phyloP scores from a whole-genome alignment of 306 rosid genomes.

The Prunus dulcis region DNA sequence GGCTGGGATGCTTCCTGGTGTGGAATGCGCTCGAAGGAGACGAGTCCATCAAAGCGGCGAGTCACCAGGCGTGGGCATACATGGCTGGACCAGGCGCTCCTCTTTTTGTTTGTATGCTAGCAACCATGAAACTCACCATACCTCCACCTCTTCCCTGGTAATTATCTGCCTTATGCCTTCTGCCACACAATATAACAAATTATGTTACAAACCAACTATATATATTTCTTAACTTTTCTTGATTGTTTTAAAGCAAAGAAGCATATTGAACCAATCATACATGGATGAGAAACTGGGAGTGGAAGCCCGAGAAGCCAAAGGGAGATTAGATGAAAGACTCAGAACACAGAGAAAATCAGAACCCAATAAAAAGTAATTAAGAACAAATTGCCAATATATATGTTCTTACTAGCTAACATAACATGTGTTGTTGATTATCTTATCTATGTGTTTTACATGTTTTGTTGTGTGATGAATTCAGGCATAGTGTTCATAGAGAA shows the following conservation, averaged over 20 bases:
- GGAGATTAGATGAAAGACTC: constrained; percentile 67
- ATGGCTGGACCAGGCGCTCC: constrained; percentile 42
- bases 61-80: constrained; percentile 23
- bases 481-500: constrained; percentile 21
- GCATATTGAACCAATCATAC: constrained; percentile 23
- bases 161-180: neutral
- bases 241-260: constrained; percentile 33
- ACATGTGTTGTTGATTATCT: neutral
- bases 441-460: neutral
- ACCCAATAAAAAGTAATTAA: constrained; percentile 15
- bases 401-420: no score
- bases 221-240: neutral
- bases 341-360: constrained; percentile 35
- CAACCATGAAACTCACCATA: constrained; percentile 42
- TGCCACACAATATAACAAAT: neutral
- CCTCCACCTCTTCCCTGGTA: constrained; percentile 44
- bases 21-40: constrained; percentile 87
- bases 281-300: constrained; percentile 55
- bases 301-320: constrained; percentile 72
- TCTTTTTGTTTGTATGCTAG: constrained; percentile 58
- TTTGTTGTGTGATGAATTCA: neutral
- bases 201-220: neutral
- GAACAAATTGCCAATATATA: neutral
- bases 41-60: constrained; percentile 58
- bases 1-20: constrained; percentile 93